These are phyloP conservation scores for Phytophthora fragariaefolia DNA, from an alignment of 352 stramenopile species.

Conservation along the genomic window DNA sequence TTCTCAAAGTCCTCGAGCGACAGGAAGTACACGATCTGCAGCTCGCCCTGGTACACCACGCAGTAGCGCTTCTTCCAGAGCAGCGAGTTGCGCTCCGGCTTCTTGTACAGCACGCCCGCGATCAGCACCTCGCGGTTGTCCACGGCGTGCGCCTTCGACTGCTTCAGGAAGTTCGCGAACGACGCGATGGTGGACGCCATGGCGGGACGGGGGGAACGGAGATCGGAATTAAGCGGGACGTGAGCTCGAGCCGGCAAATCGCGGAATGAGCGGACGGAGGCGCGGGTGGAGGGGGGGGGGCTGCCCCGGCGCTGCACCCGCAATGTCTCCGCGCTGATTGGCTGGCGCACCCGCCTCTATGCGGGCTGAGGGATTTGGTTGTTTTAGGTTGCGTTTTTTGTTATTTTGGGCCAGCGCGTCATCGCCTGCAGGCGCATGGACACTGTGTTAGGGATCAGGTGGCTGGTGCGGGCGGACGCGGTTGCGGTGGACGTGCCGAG, in stretches of 20 bases:
- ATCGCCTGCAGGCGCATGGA: no score
- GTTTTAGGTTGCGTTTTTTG: no score
- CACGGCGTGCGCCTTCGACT: constrained; percentile 52
- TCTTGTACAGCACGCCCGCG: constrained; percentile 82
- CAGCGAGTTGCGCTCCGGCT: constrained; percentile 82
- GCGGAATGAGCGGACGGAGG: constrained; percentile 31
- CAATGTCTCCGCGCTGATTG: no score
- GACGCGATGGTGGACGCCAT: constrained; percentile 46
- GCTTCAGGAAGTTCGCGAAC: constrained; percentile 63
- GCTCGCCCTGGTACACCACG: constrained; percentile 69
- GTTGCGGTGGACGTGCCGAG: no score
- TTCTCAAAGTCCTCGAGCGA: constrained; percentile 76
- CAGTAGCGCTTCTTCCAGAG: constrained; percentile 91
- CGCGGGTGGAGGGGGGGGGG: not conserved
- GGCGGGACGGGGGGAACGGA: constrained; percentile 4
- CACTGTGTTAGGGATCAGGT: no score
- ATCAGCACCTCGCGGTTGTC: constrained; percentile 60
- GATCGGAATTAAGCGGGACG: not conserved
- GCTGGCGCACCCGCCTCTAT: no score
- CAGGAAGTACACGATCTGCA: constrained; percentile 87
- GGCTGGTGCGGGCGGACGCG: no score
- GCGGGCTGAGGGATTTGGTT: no score
- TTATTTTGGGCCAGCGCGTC: no score
- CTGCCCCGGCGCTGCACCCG: not conserved
- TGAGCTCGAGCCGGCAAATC: constrained; percentile 32